Base-by-base conservation (phyloP, 2,329 filamentous ascomycete species). In the Diplodia scrobiculata region DNA sequence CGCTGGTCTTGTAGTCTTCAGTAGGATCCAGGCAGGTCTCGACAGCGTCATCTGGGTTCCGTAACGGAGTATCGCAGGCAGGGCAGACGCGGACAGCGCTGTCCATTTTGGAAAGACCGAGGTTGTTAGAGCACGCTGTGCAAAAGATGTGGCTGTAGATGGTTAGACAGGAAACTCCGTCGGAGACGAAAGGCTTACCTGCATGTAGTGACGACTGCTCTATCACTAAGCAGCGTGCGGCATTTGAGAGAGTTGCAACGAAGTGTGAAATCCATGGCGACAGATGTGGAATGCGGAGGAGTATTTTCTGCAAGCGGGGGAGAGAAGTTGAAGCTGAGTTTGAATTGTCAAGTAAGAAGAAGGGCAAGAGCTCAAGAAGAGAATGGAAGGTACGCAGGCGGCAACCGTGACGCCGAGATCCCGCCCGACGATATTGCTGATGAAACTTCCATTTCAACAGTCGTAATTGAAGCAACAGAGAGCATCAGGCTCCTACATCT, bases 1-100 rank as follows among this genome's bases (percentile, higher is more conserved):
- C 86, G 68, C 89, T 93, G 0, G 91, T 92, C 77, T 96, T 96
- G 81, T 95, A 96, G 70, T 96, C 92, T 72, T 97, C 93, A 0
- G 87, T 88, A 0, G 92, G 92, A 68, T 89, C 90, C 48, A 97
- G 82, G 34, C 87, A 84, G 0, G 89, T 85, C 21, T 89, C 82
- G 10, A 90, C 86, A 3, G 88, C 90, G 79, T 96, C 91, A 71
- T 96, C 90, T 0, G 87, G 87, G 68, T 89, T 90, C 7, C 81
- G 79, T 2, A 97, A 83, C 9, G 83, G 82, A 2, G 86, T 84
- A 38, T 86, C 81, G 73, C 94, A 98, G 29, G 90, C 91, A 64
- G 92, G 93, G 74, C 93, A 98, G 1, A 79, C 79, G 50, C 84
- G 82, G 67, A 84, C 79, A 34, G 82, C 81, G 51, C 82, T 80